Percentiles rank a stretch among this genome's conserved stretches.
Evolutionary conservation across 2,329 filamentous ascomycete species (phyloP).

Genomic region (Fusarium floridanum): DNA sequence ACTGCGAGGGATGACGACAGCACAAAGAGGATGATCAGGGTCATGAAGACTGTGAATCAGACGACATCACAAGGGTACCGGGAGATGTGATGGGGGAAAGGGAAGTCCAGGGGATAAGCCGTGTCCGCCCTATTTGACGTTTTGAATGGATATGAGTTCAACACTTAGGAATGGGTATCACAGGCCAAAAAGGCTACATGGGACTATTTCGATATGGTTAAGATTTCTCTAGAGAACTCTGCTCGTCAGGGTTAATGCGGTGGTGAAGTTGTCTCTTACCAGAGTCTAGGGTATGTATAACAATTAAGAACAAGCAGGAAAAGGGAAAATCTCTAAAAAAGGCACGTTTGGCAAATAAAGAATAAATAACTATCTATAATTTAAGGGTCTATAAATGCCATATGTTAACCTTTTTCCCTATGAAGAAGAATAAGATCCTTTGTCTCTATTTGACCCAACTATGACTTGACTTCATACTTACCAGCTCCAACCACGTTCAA

Average conservation of each 20-base stretch:
- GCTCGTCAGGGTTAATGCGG: not conserved
- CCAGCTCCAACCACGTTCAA: no score
- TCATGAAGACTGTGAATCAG: constrained; percentile 9
- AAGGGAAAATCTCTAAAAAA: not conserved
- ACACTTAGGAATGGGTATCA: not conserved
- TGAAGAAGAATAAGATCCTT: not conserved
- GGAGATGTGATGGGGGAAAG: not conserved
- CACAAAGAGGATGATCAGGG: constrained; percentile 19
- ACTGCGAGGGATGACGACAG: constrained; percentile 20
- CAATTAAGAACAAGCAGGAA: not conserved
- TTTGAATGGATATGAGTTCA: not conserved
- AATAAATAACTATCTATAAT: not conserved
- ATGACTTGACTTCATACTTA: no score
- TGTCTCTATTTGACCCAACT: no score
- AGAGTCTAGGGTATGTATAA: not conserved
- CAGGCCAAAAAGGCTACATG: not conserved
- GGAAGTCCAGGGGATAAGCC: not conserved
- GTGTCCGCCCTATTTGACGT: not conserved
- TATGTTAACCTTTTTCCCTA: not conserved
- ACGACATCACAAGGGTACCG: not conserved
- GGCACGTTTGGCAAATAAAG: not conserved
- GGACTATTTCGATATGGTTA: not conserved
- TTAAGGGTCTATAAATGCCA: not conserved
- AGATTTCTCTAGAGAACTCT: not conserved
- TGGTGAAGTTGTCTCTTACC: not conserved